These are phyloP conservation scores for Oryza punctata DNA, from an alignment of 176 grass and related monocot genomes.

Conservation along the genomic window DNA sequence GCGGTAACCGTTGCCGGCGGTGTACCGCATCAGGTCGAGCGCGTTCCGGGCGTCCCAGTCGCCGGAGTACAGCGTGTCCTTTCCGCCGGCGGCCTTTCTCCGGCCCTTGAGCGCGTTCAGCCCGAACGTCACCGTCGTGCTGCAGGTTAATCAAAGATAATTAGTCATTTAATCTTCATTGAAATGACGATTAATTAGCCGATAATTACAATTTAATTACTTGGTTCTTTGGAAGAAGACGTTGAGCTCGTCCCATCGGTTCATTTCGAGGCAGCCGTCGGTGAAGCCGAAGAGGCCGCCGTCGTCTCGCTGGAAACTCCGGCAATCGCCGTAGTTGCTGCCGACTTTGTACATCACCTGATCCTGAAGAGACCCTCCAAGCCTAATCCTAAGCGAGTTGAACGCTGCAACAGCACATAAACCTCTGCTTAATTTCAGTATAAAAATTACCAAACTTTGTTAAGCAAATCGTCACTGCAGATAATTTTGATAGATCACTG, in stretches of 20 bases:
- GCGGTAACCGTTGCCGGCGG: conserved; percentile 46
- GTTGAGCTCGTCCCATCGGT: conserved; percentile 59
- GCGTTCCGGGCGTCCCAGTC: conserved; percentile 54
- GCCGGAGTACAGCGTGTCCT: conserved; percentile 39
- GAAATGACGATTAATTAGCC: too few relatives aligned
- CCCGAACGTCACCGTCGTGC: conserved; percentile 62
- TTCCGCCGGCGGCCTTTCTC: conserved; percentile 16
- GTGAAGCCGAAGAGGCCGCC: conserved; percentile 54
- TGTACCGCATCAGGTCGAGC: conserved; percentile 52
- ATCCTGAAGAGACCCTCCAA: conserved; percentile 69
- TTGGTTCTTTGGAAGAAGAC: conserved; percentile 52
- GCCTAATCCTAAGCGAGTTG: conserved; percentile 48
- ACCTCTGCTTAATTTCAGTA: background rate
- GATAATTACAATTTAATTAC: conserved; percentile 19
- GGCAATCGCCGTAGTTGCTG: conserved; percentile 20
- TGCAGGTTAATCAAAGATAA: background rate
- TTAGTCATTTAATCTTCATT: too few relatives aligned
- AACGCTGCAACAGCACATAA: conserved; percentile 40
- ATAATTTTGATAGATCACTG: background rate
- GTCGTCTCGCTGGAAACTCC: conserved; percentile 33
- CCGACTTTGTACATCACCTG: conserved; percentile 54
- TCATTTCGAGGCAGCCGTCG: conserved; percentile 51
- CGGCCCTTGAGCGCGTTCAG: conserved; percentile 61
- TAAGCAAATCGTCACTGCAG: too few relatives aligned
- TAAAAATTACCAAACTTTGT: too few relatives aligned